Evolutionary conservation across 1,139 yeast species (phyloP), one percentile per base, ranked within the genome.

Genomic region (Protomyces arabidopsidicola): DNA sequence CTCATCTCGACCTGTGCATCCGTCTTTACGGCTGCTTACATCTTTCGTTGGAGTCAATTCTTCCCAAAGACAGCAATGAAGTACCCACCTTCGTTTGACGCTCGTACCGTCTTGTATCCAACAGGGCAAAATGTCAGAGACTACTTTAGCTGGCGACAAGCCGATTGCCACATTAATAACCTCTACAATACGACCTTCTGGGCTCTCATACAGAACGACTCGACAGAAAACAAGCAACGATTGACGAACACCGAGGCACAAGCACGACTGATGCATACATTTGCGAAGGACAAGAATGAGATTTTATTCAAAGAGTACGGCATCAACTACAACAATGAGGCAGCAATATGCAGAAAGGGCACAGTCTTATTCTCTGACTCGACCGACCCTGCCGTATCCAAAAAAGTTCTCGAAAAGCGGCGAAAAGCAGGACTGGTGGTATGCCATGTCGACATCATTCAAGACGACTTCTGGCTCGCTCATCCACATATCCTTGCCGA

Each of bases 151-250:
- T 95, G 99, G 99, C 80, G 99, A 70, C 98, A 90, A 73, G 98
- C 87, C 0, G 99, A 93, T 73, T 93, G 98, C 65, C 98, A 93
- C 75, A 93, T 93, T 65, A 93, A 93, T 73, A 93, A 93, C 73
- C 76, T 95, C 67, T 95, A 91, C 78, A 93, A 93, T 72, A 95
- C 99, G 0, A 79, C 90, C 0, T 95, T 93, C 72, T 93, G 99
- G 99, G 80, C 84, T 6, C 78, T 95, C 70, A 95, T 93, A 0
- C 74, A 78, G 36, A 78, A 81, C 67, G 93, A 95, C n/a, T 84
- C 84, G 0, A 66, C 87, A 74, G 81, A 87, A 0, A 82, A 83
- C 66, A 91, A 88, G 51, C 50, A 31, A 14, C 18, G 22, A 24
- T 12, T 53, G 56, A 58, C 34, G n/a, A 22, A 55, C 22, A 93